phyloP scores from a whole-genome alignment of 768 basidiomycete genomes.

The Lactarius quietus region DNA sequence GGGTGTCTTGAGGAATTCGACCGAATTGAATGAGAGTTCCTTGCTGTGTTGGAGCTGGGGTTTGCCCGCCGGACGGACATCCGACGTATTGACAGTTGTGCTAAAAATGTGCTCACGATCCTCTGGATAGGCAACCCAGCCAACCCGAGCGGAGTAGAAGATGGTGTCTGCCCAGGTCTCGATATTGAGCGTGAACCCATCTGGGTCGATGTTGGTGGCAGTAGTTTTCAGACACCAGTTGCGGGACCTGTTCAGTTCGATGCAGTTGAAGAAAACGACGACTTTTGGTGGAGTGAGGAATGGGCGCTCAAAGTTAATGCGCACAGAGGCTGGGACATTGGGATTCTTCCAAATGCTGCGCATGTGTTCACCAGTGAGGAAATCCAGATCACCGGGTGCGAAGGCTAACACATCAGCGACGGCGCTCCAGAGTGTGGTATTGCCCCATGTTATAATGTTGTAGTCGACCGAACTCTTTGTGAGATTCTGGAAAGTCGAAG shows the following conservation, averaged over 20 bases:
- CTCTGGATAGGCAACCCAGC: no score
- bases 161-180: background rate
- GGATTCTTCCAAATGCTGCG: background rate
- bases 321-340: background rate
- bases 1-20: background rate
- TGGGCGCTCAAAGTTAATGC: background rate
- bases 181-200: background rate
- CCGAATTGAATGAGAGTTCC: background rate
- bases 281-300: background rate
- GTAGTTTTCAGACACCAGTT: no score
- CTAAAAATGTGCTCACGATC: background rate
- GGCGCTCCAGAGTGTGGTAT: background rate
- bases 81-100: background rate
- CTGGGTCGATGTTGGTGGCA: no score
- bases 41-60: background rate
- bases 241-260: no score
- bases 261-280: no score
- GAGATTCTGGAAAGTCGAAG: no score
- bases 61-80: background rate
- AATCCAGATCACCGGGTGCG: background rate
- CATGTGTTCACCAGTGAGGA: background rate
- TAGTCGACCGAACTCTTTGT: no score
- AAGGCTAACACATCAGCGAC: background rate
- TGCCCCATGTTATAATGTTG: no score
- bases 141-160: no score